Conservation (phyloP, 1,284 basidiomycete genomes). For the Papiliotrema fonsecae region DNA sequence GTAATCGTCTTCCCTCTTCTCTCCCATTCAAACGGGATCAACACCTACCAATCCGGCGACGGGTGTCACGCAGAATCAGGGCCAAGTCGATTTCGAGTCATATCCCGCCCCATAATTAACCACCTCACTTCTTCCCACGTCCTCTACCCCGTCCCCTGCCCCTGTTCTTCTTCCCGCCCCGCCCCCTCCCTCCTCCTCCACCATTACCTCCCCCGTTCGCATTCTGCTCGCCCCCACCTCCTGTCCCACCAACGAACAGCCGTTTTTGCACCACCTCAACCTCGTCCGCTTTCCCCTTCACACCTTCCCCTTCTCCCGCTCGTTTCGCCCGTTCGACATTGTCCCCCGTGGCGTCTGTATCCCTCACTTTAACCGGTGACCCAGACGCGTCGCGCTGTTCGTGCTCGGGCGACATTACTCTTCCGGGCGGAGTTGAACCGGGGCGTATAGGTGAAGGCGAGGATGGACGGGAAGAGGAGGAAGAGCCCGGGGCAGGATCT, state of each 20-base stretch:
- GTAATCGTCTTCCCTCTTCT: too few relatives aligned
- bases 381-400: not conserved
- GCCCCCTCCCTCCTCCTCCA: not conserved
- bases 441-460: conserved; percentile 9
- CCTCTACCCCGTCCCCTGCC: conserved; percentile 3
- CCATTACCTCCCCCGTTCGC: conserved; percentile 1
- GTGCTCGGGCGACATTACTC: conserved; percentile 4
- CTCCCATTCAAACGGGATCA: too few relatives aligned
- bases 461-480: conserved; percentile 6
- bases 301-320: too few relatives aligned
- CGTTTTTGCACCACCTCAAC: conserved; percentile 10
- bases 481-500: conserved; percentile 1
- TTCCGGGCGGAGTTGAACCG: conserved; percentile 6
- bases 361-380: not conserved
- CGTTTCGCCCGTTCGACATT: not conserved
- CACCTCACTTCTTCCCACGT: conserved; percentile 1
- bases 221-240: too few relatives aligned
- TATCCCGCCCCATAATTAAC: too few relatives aligned
- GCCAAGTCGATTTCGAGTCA: too few relatives aligned
- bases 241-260: conserved; percentile 6
- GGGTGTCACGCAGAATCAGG: too few relatives aligned
- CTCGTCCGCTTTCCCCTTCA: conserved; percentile 3
- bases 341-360: not conserved
- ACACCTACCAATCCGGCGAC: too few relatives aligned
- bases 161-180: conserved; percentile 1